Conservation (phyloP, 2,329 filamentous ascomycete species). For the Diaporthe citriasiana region DNA sequence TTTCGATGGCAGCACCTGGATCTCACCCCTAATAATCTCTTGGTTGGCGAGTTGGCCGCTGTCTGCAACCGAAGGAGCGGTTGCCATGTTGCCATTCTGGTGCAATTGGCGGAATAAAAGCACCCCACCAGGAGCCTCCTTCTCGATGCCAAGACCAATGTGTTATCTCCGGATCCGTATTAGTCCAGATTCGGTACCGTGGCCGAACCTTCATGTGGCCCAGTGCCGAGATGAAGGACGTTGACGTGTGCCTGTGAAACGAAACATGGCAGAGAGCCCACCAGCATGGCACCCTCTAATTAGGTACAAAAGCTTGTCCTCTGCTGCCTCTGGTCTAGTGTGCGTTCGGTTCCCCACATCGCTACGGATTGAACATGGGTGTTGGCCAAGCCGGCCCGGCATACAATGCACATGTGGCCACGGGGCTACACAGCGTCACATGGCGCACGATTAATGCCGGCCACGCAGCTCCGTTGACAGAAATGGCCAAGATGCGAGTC, state of each 20-base stretch:
- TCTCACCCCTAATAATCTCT: neutral
- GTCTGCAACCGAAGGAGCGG: constrained; percentile 8
- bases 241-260: constrained; percentile 20
- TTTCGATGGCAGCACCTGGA: neutral
- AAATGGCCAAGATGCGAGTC: constrained; percentile 26
- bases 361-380: neutral
- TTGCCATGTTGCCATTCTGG: constrained; percentile 17
- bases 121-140: constrained; percentile 20
- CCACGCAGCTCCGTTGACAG: constrained; percentile 26
- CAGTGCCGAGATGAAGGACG: constrained; percentile 33
- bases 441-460: constrained; percentile 12
- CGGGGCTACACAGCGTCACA: constrained; percentile 16
- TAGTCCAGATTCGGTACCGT: constrained; percentile 28
- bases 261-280: constrained; percentile 19
- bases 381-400: constrained; percentile 22
- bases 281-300: constrained; percentile 17
- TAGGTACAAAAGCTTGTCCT: constrained; percentile 17
- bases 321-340: neutral
- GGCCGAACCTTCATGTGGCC: constrained; percentile 1
- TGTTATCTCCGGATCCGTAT: constrained; percentile 26
- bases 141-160: constrained; percentile 13
- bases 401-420: neutral
- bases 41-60: neutral
- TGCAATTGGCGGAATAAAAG: constrained; percentile 34
- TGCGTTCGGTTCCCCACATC: neutral